Evolutionary conservation across 1,139 yeast genomes (phyloP), one percentile per base, ranked within the genome.

Genomic region (Magnusiomyces fungicola): DNA sequence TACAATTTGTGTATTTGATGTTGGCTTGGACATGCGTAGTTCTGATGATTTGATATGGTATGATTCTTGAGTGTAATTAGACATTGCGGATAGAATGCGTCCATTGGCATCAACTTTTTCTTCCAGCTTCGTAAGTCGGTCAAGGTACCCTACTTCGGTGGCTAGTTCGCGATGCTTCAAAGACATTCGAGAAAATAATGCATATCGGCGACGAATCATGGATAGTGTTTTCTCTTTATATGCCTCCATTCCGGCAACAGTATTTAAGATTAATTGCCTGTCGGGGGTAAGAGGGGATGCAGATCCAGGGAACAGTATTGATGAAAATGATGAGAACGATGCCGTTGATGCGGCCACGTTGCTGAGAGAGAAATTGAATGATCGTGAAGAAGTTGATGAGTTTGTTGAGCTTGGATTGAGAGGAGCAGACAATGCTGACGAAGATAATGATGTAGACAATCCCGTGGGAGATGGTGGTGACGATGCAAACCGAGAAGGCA

Each of bases 161-260:
- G 80, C 77, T 34, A 78, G 57, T 30, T 70, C 67, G 56, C 79
- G 83, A 57, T 81, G 86, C 50, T 76, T 68, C 71, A 77, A 72
- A 3, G 76, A 65, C 76, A 80, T 70, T 58, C 71, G 59, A 50
- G 72, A 72, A 62, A 73, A 78, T 41, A 78, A 55, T 39, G 64
- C 65, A 23, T 75, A 66, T 46, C 79, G 70, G 46, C 76, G 65
- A 41, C 73, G 76, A 49, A 77, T 77, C 67, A 73, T 64, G 14
- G 63, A 64, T 42, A 68, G 66, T 3, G 77, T 69, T 45, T 71
- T 67, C 1, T 55, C 47, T 2, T 70, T 60, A 55, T 82, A 82
- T 10, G 67, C 62, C 34, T 74, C 70, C n/a, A 82, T 63, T 6
- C 81, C 75, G 29, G 67, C 66, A 18, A 81, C 62, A 0, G 87